Evolutionary conservation across 2,329 filamentous ascomycete genomes (phyloP), one percentile per base, ranked within the genome.

Genomic region (Stylonectria norvegica): DNA sequence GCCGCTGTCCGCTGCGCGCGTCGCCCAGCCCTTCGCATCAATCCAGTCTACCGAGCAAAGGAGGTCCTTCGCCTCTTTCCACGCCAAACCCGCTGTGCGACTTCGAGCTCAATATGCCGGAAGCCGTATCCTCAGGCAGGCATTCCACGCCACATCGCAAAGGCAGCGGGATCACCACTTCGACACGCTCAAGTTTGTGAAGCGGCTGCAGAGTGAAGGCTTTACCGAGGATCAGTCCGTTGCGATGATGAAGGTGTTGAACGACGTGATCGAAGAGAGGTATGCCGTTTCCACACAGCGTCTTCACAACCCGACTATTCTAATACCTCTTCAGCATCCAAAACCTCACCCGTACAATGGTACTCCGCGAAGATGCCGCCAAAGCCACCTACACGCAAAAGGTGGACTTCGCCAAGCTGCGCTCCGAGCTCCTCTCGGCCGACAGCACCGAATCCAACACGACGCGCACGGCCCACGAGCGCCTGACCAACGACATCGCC

Each of bases 241-340:
- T 18, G 91, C 93, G n/a, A 93, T 96, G 86, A 97, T 98, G 93
- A 88, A 87, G 62, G 88, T 97, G 5, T 73, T 98, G 27, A 90
- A 89, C 66, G 90, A 97, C 64, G 91, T 97, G 8, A 96, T 98
- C 51, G 88, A 97, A 64, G 93, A 98, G 69, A 95, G 84, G 83
- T 84, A 53, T 34, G 41, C n/a, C n/a, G 9, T 17, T n/a, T 32
- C 7, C 7, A 25, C 12, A 12, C 22, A 25, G 22, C 20, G 10
- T 11, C 15, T 16, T 34, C 15, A 3, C 8, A 18, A 7, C 8
- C 14, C 7, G 6, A 4, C 22, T 25, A 7, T 12, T 25, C 7
- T 25, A 9, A 10, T 20, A 14, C 14, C 5, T 18, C 2, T 5
- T 7, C 49, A 87, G 88, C 62, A 97, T 98, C 55, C 91, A 96